A percentile compares a stretch with the other conserved stretches of the same genome.
Evolutionary conservation across 1,284 basidiomycete species (phyloP).

Genomic region (Stygiomarasmius scandens): DNA sequence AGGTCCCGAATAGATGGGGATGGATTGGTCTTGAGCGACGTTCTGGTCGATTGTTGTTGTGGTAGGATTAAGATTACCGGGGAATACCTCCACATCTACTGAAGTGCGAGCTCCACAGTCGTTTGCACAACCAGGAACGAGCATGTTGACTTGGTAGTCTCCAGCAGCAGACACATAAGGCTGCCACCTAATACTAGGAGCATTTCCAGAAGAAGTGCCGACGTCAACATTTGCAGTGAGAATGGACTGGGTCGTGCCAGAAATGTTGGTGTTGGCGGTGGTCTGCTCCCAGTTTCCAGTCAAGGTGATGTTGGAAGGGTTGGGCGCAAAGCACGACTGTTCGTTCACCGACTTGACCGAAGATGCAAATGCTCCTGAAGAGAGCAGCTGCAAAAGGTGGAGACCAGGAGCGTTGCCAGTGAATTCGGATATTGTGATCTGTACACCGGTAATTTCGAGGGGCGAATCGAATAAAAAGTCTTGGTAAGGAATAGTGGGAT

Average conservation of each 20-base stretch:
- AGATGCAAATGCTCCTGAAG: constrained; percentile 87
- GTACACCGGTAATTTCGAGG: constrained; percentile 77
- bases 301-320: constrained; percentile 61
- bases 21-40: constrained; percentile 64
- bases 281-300: constrained; percentile 74
- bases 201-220: constrained; percentile 58
- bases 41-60: constrained; percentile 76
- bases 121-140: constrained; percentile 85
- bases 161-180: constrained; percentile 90
- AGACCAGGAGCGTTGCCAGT: constrained; percentile 81
- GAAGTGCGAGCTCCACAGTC: constrained; percentile 83
- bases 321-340: constrained; percentile 75
- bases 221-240: constrained; percentile 72
- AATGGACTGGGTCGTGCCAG: constrained; percentile 80
- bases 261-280: constrained; percentile 67
- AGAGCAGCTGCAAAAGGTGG: constrained; percentile 88
- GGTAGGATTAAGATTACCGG: constrained; percentile 65
- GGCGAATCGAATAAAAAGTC: constrained; percentile 80
- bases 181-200: constrained; percentile 85
- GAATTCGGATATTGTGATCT: constrained; percentile 80
- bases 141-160: constrained; percentile 81
- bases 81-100: constrained; percentile 84
- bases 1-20: constrained; percentile 80
- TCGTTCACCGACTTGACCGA: constrained; percentile 63
- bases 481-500: constrained; percentile 79